phyloP scores from a whole-genome alignment of 768 basidiomycete genomes.

The Leccinum truebloodii region DNA sequence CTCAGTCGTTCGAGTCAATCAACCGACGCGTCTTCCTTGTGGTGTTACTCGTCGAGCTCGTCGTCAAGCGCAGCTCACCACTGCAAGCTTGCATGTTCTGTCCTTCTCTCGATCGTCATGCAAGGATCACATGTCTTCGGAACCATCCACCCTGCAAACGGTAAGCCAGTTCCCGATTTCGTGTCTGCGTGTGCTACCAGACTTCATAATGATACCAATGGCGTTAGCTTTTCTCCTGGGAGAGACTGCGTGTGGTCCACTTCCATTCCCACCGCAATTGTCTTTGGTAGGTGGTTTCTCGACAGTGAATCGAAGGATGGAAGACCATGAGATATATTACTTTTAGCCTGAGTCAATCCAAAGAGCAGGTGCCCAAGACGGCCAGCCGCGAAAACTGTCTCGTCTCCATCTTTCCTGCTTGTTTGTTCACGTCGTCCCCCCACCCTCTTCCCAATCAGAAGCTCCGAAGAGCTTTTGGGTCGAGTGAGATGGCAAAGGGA shows the following conservation, averaged over 20 bases:
- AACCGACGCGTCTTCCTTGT: not conserved
- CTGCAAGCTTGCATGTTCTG: not conserved
- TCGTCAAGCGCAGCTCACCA: constrained; percentile 3
- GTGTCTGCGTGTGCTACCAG: not conserved
- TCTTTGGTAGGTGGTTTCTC: constrained; percentile 13
- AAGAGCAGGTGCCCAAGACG: too few relatives aligned
- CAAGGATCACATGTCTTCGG: constrained; percentile 1
- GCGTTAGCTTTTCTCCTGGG: constrained; percentile 1
- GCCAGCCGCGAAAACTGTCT: too few relatives aligned
- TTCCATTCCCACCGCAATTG: constrained; percentile 8
- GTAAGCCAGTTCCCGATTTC: constrained; percentile 1
- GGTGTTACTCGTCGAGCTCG: constrained; percentile 1
- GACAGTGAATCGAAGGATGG: constrained; percentile 9
- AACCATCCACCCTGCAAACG: not conserved
- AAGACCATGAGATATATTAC: not conserved
- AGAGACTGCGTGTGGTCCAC: constrained; percentile 1
- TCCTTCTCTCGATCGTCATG: not conserved
- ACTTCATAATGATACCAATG: not conserved
- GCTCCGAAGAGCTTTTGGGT: too few relatives aligned
- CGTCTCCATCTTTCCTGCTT: too few relatives aligned
- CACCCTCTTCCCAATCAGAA: too few relatives aligned
- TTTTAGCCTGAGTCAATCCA: not conserved
- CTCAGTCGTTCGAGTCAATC: too few relatives aligned
- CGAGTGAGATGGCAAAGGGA: too few relatives aligned
- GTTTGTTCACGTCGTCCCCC: too few relatives aligned